Conservation (phyloP, 176 grass and related monocot genomes). For the Aegilops speltoides region DNA sequence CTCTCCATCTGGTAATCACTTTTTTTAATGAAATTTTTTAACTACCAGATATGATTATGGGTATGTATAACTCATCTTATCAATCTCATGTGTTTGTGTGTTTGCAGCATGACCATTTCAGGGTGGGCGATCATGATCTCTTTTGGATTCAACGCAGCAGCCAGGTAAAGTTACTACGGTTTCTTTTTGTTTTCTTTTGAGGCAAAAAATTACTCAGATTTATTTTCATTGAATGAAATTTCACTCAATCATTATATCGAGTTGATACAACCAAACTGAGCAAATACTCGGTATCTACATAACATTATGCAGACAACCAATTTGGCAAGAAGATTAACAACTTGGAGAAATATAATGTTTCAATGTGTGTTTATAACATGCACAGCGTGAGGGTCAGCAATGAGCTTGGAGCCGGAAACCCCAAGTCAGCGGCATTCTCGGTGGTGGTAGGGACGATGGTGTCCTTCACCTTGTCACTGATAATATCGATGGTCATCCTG, state of each 20-base stretch:
- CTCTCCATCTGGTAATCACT: slow-evolving; percentile 53
- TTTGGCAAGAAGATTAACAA: not conserved
- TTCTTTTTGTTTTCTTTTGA: no score
- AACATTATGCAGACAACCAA: no score
- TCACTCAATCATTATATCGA: no score
- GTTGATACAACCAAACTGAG: no score
- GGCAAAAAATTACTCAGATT: not conserved
- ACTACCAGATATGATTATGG: not conserved
- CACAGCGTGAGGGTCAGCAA: slow-evolving; percentile 43
- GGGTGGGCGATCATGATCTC: slow-evolving; percentile 86
- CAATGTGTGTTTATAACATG: not conserved
- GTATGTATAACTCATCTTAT: not conserved
- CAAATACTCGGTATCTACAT: no score
- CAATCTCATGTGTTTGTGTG: not conserved
- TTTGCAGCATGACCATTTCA: slow-evolving; percentile 69
- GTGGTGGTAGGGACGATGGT: slow-evolving; percentile 34
- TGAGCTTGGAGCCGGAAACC: slow-evolving; percentile 20
- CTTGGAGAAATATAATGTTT: not conserved
- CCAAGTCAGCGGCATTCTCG: slow-evolving; percentile 52
- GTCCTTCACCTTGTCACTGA: slow-evolving; percentile 28
- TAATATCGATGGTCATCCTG: slow-evolving; percentile 35
- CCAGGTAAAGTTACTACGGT: slow-evolving; percentile 42
- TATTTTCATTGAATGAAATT: no score
- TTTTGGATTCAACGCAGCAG: slow-evolving; percentile 82
- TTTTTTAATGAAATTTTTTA: no score